Base-by-base conservation (phyloP, 2,329 filamentous ascomycete species). In the Cordyceps javanica region DNA sequence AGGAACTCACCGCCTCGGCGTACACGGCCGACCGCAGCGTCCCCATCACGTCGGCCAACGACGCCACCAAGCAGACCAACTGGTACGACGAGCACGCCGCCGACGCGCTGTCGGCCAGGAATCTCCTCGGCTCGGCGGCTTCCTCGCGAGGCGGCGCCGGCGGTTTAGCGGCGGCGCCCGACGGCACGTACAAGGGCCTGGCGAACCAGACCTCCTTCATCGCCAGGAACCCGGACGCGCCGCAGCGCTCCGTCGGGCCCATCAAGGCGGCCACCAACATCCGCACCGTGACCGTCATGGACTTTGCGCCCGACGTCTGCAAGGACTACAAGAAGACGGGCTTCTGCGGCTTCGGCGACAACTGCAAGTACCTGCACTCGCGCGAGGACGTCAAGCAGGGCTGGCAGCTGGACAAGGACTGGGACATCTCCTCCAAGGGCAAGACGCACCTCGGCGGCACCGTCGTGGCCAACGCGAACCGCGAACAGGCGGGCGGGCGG, bases 341-440 rank as follows among this genome's bases (percentile, higher is more conserved):
- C 0, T 68, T 62, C 14, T 73, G 70, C 39, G 70, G 70, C 52
- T 57, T 62, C 14, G 68, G 89, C 28, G 90, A 94, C 69, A 86
- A 80, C 60, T 96, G 92, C 76, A 96, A 91, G 67, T 94, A 86
- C 68, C 68, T 91, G 0, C 90, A 94, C 67, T 83, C 83, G 5
- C 78, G 90, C 59, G 87, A 90, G 66, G 88, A 91, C 70, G 88
- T 90, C 68, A 91, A 93, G 65, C 88, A 92, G 69, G 94, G 94
- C 3, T 99, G 94, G 94, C 91, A 97, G 70, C 79, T 99, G 5
- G 94, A 99, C 71, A 82, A 82, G 54, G 93, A 97, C 50, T 99
- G 94, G 94, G 94, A 99, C 69, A 87, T 83, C 36, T 85, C 87
- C 2, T 89, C 85, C 7, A 92, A 89, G 67, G 88, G 82, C 50